A percentile compares a stretch with the other conserved stretches of the same genome.
Conservation (phyloP, 177 flowering plant species). For the Vitis hybrid region DNA sequence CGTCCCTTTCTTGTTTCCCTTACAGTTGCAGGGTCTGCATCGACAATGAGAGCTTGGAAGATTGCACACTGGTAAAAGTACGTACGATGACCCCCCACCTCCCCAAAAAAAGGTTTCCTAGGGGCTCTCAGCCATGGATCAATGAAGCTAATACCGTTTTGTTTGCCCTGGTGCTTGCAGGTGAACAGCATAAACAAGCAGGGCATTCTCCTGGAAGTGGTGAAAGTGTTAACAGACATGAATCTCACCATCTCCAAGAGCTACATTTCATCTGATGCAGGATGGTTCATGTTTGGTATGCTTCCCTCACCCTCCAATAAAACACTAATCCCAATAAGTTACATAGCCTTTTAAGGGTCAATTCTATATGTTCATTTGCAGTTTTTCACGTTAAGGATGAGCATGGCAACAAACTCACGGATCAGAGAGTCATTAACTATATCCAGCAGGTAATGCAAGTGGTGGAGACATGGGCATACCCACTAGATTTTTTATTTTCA, state of each 20-base stretch:
- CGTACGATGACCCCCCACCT: background rate
- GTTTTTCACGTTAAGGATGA: constrained; percentile 78
- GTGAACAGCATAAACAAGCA: constrained; percentile 71
- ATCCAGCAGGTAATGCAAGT: constrained; percentile 54
- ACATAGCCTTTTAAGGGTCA: background rate
- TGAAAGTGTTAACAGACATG: constrained; percentile 67
- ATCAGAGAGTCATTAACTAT: constrained; percentile 42
- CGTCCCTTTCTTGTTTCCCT: constrained; percentile 6
- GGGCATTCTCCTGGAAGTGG: constrained; percentile 61
- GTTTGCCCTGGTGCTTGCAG: constrained; percentile 25
- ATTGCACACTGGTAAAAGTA: constrained; percentile 68
- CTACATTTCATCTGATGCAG: constrained; percentile 78
- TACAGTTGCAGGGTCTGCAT: constrained; percentile 61
- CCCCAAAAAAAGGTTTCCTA: background rate
- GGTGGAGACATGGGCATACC: too few relatives aligned
- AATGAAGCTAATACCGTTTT: background rate
- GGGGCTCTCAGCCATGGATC: background rate
- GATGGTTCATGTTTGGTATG: constrained; percentile 86
- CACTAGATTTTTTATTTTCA: too few relatives aligned
- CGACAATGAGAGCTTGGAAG: constrained; percentile 63
- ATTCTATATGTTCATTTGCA: constrained; percentile 25
- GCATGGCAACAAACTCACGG: constrained; percentile 54
- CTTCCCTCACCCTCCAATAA: background rate
- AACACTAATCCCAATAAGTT: background rate
- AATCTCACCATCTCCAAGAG: constrained; percentile 58